Evolutionary conservation across 768 basidiomycete species (phyloP), one percentile per base, ranked within the genome.

Genomic region (Leccinum fibrillosum): DNA sequence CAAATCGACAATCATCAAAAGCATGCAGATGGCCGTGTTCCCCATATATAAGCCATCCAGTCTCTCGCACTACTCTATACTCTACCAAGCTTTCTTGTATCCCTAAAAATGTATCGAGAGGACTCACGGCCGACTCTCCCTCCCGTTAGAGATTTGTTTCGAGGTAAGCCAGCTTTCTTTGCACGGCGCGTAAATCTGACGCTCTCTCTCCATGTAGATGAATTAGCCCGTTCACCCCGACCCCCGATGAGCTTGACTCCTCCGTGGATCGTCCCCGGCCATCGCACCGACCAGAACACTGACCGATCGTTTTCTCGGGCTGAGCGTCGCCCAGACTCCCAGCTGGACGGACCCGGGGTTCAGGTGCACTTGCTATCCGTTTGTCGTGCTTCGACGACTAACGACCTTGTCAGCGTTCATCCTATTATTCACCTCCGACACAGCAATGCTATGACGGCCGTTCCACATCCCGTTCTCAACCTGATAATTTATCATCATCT

Each of bases 121-220:
- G 62, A 65, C 34, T 28, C 52, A 28, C 81, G 86, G 47, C 85
- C 85, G 54, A 86, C 82, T 15, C 83, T 90, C 58, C 88, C 88
- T 42, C 80, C 86, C 49, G 88, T 90, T 55, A 84, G 86, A 52
- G 85, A 86, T 70, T 73, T 89, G 58, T 85, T 89, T 67, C 75
- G 80, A 77, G 82, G 88, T 86, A 57, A 64, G 62, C 53, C 52
- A 51, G n/a, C 2, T 9, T 37, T 44, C 37, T 52, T 53, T 35
- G 26, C 49, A 13, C 54, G 48, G 13, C 23, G n/a, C 13, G 39
- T 35, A 35, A 48, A 47, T 50, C 49, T 62, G 39, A 62, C 50
- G 9, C 19, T 52, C 49, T 19, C 47, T 42, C 47, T 19, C 44
- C 45, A 37, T 35, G 12, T 47, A 82, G 82, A 78, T 67, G 84